Base-by-base conservation (phyloP, 495 filamentous ascomycete species). In the Penicillium antarcticum region DNA sequence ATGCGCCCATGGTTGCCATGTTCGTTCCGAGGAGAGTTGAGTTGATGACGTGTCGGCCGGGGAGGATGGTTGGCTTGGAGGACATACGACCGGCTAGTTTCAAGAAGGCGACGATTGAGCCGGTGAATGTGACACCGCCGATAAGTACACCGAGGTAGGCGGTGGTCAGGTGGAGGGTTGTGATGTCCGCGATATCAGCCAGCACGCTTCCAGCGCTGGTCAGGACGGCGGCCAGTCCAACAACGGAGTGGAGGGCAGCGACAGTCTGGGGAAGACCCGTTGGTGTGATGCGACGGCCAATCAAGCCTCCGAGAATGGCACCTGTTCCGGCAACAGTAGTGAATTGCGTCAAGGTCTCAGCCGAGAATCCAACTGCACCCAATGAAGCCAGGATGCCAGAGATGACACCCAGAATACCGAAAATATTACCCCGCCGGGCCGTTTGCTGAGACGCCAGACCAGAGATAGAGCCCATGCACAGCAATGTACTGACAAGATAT, bases 171-270 rank as follows among this genome's bases (percentile, higher is more conserved):
- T 92, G 87, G 3, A 92, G 72, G 6, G 80, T 87, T 5, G 86
- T 78, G 14, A 89, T 77, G 45, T 89, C 70, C 7, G 70, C 68
- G 14, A 89, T 72, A 34, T 82, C 76, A 21, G 81, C 83, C 79
- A 92, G 78, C 14, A 91, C 87, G 53, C 87, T 90, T 33, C 87
- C 88, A 49, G 90, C 85, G 63, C 86, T 89, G 23, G 88, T 92
- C 54, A 92, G 63, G 10, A 92, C 88, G 4, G 88, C 88, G 11
- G 87, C 87, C 8, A 92, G 72, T 60, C 88, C 88, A 26, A 92
- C 88, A 8, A 92, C 88, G 0, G 87, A 91, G 62, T 91, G 88
- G 36, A 92, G 66, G 0, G 87, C 87, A 13, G 88, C 88, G 3
- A 91, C 87, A 0, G 87, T 92, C 61, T 91, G 88, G 3, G 88